phyloP scores from a whole-genome alignment of 2,329 filamentous ascomycete genomes.

The Cytospora paraplurivora region DNA sequence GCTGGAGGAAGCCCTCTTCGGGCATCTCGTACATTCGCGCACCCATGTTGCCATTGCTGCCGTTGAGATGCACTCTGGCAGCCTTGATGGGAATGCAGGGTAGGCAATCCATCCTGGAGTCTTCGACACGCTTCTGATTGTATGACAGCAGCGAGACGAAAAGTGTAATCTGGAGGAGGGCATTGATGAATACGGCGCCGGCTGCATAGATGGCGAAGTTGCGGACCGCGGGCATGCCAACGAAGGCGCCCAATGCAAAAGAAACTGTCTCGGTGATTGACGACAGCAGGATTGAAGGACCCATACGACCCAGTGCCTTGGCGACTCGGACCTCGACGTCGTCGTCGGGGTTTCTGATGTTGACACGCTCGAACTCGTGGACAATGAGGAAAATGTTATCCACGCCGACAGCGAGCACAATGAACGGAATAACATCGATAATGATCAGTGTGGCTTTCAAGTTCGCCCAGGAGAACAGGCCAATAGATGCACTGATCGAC shows the following conservation, averaged over 20 bases:
- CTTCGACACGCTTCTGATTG: constrained; percentile 89
- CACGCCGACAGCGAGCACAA: constrained; percentile 93
- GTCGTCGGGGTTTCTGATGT: constrained; percentile 86
- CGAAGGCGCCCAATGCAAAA: constrained; percentile 88
- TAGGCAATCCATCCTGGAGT: constrained; percentile 85
- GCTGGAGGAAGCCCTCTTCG: constrained; percentile 81
- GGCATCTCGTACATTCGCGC: constrained; percentile 71
- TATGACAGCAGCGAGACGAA: constrained; percentile 89
- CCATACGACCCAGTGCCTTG: constrained; percentile 90
- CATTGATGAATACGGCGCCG: constrained; percentile 95
- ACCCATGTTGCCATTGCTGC: constrained; percentile 59
- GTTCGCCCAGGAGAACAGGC: constrained; percentile 87
- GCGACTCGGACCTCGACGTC: constrained; percentile 84
- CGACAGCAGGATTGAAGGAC: constrained; percentile 92
- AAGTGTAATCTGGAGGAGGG: constrained; percentile 94
- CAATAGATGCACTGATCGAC: constrained; percentile 95
- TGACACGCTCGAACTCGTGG: constrained; percentile 95
- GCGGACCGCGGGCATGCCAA: constrained; percentile 95
- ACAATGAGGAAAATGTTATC: constrained; percentile 99
- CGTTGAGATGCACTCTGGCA: constrained; percentile 66
- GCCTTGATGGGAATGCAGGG: constrained; percentile 83
- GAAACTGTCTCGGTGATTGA: constrained; percentile 93
- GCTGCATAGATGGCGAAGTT: constrained; percentile 98
- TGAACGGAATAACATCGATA: constrained; percentile 96
- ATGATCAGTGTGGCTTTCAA: constrained; percentile 97